Base-by-base conservation (phyloP, 1,139 yeast genomes). In the Candida freyschussii region DNA sequence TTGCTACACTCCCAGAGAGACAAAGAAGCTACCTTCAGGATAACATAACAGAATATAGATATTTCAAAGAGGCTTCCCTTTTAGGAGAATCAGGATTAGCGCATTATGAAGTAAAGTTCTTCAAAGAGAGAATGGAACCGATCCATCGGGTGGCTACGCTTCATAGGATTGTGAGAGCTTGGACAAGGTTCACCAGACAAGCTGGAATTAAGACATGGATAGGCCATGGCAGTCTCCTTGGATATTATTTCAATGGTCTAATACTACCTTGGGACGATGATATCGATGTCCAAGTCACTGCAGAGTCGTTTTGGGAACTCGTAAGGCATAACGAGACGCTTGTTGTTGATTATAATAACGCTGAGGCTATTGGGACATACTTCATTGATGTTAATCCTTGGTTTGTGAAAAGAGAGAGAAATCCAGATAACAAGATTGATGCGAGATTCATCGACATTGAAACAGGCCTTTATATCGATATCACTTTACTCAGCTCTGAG, bases 261-360 rank as follows among this genome's bases (percentile, higher is more conserved):
- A 66, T 61, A 12, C 54, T 75, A 48, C 81, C 82, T 1, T 77
- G 82, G 80, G 83, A 77, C 51, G 65, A 65, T 32, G 84, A 76
- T 48, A 48, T 75, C 24, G 83, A 77, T 49, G 75, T 75, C 9
- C 74, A 74, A 40, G 62, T 75, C 38, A 63, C 79, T 0, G 55
- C 65, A 40, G 49, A 50, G 2, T 65, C 76, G 4, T 52, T 75
- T 32, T 48, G 60, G 34, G 45, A 48, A 31, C 47, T 75, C 29
- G 34, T 44, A 10, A 19, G 30, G n/a, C 66, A 59, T 41, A 74
- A 76, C 44, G 69, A 68, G 32, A 61, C 75, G 0, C 34, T 75
- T 19, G 63, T 76, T 7, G 55, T 72, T 12, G 79, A 75, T 28
- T 48, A 50, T 30, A 55, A 69, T 5, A 79, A 75, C 31, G 39